phyloP scores from a whole-genome alignment of 2,329 filamentous ascomycete genomes.

The Leptosphaerulina australis region DNA sequence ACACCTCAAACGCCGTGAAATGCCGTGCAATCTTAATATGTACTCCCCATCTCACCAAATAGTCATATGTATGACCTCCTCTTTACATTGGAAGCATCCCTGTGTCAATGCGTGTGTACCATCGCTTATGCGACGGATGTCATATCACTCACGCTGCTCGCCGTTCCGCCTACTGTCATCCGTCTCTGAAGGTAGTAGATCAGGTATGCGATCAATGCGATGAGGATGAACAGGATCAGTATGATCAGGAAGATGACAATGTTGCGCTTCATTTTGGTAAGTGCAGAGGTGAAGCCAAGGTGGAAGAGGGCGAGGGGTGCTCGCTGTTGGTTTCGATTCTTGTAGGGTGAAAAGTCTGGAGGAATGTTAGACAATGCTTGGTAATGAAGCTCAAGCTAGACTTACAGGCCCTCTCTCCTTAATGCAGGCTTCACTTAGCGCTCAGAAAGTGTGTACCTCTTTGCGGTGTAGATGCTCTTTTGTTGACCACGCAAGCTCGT shows the following conservation, averaged over 20 bases:
- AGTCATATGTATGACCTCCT: too few relatives aligned
- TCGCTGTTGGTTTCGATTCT: neutral
- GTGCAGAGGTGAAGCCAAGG: neutral
- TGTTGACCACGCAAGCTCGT: too few relatives aligned
- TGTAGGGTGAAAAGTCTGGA: neutral
- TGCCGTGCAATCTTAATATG: constrained; percentile 1
- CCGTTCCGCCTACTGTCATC: constrained; percentile 47
- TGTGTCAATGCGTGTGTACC: too few relatives aligned
- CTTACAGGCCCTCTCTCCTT: too few relatives aligned
- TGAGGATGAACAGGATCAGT: constrained; percentile 59
- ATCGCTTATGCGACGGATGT: constrained; percentile 21
- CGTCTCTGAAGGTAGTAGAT: constrained; percentile 58
- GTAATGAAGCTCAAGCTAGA: too few relatives aligned
- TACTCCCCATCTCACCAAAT: constrained; percentile 13
- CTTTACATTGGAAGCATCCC: too few relatives aligned
- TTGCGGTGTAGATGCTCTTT: too few relatives aligned
- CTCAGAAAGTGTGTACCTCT: too few relatives aligned
- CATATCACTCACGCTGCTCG: constrained; percentile 39
- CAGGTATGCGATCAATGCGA: constrained; percentile 56
- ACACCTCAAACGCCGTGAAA: constrained; percentile 2
- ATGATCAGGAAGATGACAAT: constrained; percentile 60
- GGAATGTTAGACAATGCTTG: too few relatives aligned
- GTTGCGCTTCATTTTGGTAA: constrained; percentile 56
- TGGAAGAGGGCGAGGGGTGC: neutral
- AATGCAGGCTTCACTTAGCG: too few relatives aligned